phyloP scores from a whole-genome alignment of 306 rosid genomes.

The Castanospermum australe region DNA sequence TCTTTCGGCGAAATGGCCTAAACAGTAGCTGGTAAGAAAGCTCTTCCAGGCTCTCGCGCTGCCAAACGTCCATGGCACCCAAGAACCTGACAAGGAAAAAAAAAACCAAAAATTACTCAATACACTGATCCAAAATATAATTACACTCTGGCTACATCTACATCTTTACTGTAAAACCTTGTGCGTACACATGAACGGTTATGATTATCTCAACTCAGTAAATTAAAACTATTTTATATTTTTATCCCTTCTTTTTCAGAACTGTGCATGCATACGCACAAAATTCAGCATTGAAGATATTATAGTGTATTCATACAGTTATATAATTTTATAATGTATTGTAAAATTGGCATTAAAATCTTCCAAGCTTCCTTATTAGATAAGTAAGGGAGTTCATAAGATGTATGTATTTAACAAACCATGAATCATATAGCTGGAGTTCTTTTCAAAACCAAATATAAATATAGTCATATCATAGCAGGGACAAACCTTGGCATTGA shows the following conservation, averaged over 20 bases:
- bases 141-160: neutral
- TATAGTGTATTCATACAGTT: no score
- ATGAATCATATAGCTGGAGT: neutral
- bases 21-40: slow-evolving; percentile 54
- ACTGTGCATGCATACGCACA: no score
- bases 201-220: no score
- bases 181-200: no score
- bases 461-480: neutral
- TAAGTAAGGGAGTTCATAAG: neutral
- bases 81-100: slow-evolving; percentile 51
- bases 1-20: slow-evolving; percentile 11
- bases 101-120: neutral
- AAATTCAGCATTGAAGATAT: no score
- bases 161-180: no score
- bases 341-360: no score
- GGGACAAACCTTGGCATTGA: slow-evolving; percentile 70
- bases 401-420: neutral
- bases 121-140: neutral
- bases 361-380: neutral
- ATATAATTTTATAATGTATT: no score
- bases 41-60: slow-evolving; percentile 66
- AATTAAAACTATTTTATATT: no score
- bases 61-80: slow-evolving; percentile 88
- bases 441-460: neutral
- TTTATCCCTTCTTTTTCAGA: no score